Base-by-base conservation (phyloP, 2,329 filamentous ascomycete genomes). In the Colletotrichum trifolii region DNA sequence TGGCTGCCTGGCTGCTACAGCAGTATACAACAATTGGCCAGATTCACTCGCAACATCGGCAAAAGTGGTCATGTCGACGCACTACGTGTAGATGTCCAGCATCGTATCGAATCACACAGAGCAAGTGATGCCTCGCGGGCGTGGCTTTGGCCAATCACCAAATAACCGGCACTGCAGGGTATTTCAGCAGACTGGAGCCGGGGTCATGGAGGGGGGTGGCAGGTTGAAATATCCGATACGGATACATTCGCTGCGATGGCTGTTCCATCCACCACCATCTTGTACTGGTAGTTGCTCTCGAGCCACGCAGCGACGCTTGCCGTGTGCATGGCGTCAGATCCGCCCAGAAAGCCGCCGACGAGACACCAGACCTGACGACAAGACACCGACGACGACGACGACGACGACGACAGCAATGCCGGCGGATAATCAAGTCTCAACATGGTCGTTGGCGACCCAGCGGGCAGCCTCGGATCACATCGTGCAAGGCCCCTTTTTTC, bases 251-350 rank as follows among this genome's bases (percentile, higher is more conserved):
- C 25, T 49, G 39, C 40, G 15, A 35, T 52, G 50, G 57, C 25
- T 25, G 25, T 25, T 25, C 25, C 25, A 25, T 25, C 25, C 25
- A 25, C 25, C 25, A 25, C 25, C 25, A 25, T 25, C 25, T 25
- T 25, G 4, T 25, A 25, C 25, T 17, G 17, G 17, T 3, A 17
- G 17, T 17, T 17, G 17, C 17, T 17, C 17, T 12, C 39, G 13
- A 35, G 25, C 57, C 47, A 46, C 25, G 42, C 48, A 48, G 25
- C 47, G 17, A 42, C 36, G 17, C 40, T 39, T 64, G 42, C 60
- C 40, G 55, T 64, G 61, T 40, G 40, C 58, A 64, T 46, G 60
- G 53, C 64, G 60, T 64, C 35, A 54, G 59, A 33, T 40, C 50
- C 56, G 45, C 38, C 36, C 48, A 64, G 36, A 54, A 54, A 66